Evolutionary conservation across 1,139 yeast species (phyloP).

Genomic region (Debaryomyces sp.): DNA sequence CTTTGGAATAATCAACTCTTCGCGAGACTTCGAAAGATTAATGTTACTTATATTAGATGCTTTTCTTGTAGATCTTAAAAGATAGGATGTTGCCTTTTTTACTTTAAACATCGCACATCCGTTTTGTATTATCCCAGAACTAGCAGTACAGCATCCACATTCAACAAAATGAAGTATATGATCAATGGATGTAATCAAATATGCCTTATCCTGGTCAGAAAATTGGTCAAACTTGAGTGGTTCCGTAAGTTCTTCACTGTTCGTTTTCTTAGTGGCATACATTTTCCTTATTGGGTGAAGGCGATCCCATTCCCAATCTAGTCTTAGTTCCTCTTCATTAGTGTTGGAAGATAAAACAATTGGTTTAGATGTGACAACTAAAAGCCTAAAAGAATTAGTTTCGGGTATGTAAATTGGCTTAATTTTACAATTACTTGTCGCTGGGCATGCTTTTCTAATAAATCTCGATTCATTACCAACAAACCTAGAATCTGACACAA

Average conservation of each 20-base stretch:
- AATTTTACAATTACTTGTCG: conserved; percentile 69
- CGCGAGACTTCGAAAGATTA: conserved; percentile 41
- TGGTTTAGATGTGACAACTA: conserved; percentile 59
- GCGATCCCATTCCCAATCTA: conserved; percentile 89
- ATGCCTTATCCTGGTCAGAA: conserved; percentile 51
- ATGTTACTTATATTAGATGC: conserved; percentile 45
- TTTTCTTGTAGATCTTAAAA: conserved; percentile 61
- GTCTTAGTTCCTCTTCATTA: conserved; percentile 67
- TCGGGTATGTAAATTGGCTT: conserved; percentile 54
- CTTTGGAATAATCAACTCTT: conserved; percentile 40
- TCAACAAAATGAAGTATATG: conserved; percentile 57
- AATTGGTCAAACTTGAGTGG: conserved; percentile 50
- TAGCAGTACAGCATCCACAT: conserved; percentile 66
- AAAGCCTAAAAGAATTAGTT: conserved; percentile 50
- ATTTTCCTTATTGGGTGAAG: conserved; percentile 71
- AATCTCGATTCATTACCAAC: conserved; percentile 80
- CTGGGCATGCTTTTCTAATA: conserved; percentile 69
- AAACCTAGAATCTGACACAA: conserved; percentile 77
- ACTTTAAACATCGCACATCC: conserved; percentile 62
- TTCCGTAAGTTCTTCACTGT: conserved; percentile 40
- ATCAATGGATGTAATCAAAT: conserved; percentile 61
- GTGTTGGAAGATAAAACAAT: conserved; percentile 37
- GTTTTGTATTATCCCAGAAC: conserved; percentile 36
- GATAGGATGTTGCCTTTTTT: conserved; percentile 60
- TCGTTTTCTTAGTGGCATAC: conserved; percentile 31